phyloP scores from a whole-genome alignment of 257 asterid genomes.

The Forsythia suspensa region DNA sequence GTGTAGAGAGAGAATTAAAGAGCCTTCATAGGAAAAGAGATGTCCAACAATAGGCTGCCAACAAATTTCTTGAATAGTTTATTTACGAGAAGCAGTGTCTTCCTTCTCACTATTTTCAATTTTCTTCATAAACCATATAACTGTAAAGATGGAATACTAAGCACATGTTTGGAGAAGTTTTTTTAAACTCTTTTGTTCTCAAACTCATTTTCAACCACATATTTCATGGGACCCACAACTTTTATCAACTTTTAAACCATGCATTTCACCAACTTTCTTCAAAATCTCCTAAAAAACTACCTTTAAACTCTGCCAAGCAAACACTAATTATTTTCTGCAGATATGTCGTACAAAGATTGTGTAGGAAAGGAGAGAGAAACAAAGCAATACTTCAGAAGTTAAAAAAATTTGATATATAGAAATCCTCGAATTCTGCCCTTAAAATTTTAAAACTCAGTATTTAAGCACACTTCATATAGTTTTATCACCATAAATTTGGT shows the following conservation, averaged over 20 bases:
- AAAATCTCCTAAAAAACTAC: no score
- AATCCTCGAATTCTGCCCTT: not conserved
- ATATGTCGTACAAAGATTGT: not conserved
- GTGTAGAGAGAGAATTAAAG: not conserved
- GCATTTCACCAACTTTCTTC: no score
- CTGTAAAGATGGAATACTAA: not conserved
- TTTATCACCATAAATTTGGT: no score
- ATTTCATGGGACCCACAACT: no score
- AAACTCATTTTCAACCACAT: no score
- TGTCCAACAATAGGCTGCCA: not conserved
- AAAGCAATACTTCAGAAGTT: not conserved
- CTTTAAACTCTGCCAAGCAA: no score
- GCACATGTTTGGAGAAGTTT: no score
- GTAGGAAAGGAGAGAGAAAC: not conserved
- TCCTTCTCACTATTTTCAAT: constrained; percentile 2
- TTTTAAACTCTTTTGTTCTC: no score
- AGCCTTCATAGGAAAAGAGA: not conserved
- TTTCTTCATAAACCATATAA: constrained; percentile 9
- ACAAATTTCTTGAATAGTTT: not conserved
- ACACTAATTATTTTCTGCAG: not conserved
- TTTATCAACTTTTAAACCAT: no score
- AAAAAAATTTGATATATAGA: not conserved
- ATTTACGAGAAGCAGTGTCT: constrained; percentile 19
- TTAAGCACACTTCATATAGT: not conserved
- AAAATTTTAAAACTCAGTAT: not conserved